Conservation (phyloP, 1,284 basidiomycete species). For the Fomitopsis palustris region DNA sequence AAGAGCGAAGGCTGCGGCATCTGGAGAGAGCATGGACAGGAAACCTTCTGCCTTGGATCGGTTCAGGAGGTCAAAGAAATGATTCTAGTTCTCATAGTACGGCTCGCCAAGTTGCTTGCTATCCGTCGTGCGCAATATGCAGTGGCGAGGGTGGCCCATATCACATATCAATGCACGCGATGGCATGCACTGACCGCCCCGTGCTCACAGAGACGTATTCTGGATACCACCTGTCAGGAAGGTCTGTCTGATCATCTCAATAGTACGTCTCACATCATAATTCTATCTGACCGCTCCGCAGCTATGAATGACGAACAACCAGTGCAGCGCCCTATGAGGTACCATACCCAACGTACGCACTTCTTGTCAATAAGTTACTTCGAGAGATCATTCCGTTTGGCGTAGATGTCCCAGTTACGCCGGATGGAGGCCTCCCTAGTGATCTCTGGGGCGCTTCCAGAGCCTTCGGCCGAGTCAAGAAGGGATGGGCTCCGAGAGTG, state of each 20-base stretch:
- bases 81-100: not conserved
- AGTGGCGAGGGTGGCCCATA: too few relatives aligned
- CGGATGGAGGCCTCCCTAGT: not conserved
- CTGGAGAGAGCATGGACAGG: slow-evolving; percentile 34
- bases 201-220: too few relatives aligned
- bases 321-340: too few relatives aligned
- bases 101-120: too few relatives aligned
- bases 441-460: not conserved
- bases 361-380: not conserved
- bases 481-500: not conserved
- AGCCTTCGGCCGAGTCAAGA: not conserved
- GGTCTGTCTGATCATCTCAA: too few relatives aligned
- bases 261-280: too few relatives aligned
- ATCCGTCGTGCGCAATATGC: not conserved
- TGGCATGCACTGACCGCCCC: too few relatives aligned
- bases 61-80: slow-evolving; percentile 36
- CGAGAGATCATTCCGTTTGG: not conserved
- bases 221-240: too few relatives aligned
- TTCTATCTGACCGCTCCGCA: too few relatives aligned
- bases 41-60: slow-evolving; percentile 68
- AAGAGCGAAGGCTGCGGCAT: slow-evolving; percentile 40
- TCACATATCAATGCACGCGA: too few relatives aligned
- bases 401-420: not conserved
- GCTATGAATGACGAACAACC: too few relatives aligned
- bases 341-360: too few relatives aligned